These are phyloP conservation scores for Zoysia pacifica DNA, from an alignment of 176 grass and related monocot species.

Conservation along the genomic window DNA sequence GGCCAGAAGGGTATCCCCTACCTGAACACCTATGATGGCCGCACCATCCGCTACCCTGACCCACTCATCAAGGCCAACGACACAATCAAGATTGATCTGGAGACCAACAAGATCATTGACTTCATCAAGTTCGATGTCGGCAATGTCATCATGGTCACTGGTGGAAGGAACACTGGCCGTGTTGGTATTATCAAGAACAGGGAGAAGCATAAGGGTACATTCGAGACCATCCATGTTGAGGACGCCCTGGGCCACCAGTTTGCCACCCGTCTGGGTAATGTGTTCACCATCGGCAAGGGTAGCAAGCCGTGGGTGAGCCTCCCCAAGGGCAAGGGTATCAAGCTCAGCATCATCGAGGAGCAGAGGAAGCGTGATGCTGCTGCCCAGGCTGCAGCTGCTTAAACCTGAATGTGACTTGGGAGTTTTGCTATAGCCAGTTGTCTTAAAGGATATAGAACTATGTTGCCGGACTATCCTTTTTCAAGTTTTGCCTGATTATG, in stretches of 20 bases:
- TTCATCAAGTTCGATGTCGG: constrained; percentile 76
- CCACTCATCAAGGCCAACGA: constrained; percentile 71
- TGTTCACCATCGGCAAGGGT: constrained; percentile 73
- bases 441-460: constrained; percentile 38
- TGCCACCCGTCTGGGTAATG: constrained; percentile 51
- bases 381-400: constrained; percentile 36
- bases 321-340: constrained; percentile 69
- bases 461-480: not conserved
- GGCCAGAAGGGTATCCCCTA: constrained; percentile 65
- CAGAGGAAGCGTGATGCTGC: constrained; percentile 51
- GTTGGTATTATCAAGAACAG: constrained; percentile 68
- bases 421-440: constrained; percentile 41
- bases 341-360: constrained; percentile 72
- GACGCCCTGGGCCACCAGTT: constrained; percentile 64
- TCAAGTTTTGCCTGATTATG: no score
- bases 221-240: constrained; percentile 67
- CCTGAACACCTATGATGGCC: constrained; percentile 70
- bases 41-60: constrained; percentile 67
- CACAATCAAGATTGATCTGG: constrained; percentile 67
- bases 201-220: constrained; percentile 78
- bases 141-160: constrained; percentile 65
- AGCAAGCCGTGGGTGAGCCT: constrained; percentile 61
- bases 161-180: constrained; percentile 63
- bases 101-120: constrained; percentile 62
- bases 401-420: not conserved